Evolutionary conservation across 306 rosid species (phyloP).

Genomic region (Fagus sylvatica): DNA sequence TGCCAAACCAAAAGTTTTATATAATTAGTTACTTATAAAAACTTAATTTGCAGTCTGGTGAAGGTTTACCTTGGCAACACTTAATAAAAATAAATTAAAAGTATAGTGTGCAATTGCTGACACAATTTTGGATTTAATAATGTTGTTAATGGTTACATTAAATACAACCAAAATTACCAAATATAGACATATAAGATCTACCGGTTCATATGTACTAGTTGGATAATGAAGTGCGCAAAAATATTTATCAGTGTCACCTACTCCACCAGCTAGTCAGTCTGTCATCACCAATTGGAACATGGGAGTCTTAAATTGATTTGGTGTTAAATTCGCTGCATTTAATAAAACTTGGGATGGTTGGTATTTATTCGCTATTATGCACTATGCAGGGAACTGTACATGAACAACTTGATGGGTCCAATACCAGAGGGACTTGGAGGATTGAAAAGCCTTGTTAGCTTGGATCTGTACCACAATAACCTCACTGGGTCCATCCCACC

Average conservation of each 20-base stretch:
- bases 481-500: conserved; percentile 67
- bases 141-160: neutral
- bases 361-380: neutral
- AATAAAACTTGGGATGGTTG: conserved; percentile 10
- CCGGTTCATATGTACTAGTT: neutral
- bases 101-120: too few species aligned
- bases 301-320: neutral
- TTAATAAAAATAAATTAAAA: too few species aligned
- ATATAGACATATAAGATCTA: neutral
- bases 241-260: conserved; percentile 12
- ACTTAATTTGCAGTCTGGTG: neutral
- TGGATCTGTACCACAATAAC: conserved; percentile 80
- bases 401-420: conserved; percentile 63
- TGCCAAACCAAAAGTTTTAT: neutral
- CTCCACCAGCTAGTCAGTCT: conserved; percentile 21
- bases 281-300: neutral
- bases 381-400: conserved; percentile 63
- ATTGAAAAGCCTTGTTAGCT: conserved; percentile 67
- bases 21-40: too few species aligned
- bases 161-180: neutral
- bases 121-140: neutral
- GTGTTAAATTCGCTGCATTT: conserved; percentile 2
- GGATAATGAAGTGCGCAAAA: neutral
- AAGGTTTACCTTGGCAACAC: neutral
- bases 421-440: conserved; percentile 73